A percentile compares a stretch with the other conserved stretches of the same genome.
Evolutionary conservation across 1,284 basidiomycete genomes (phyloP).

Genomic region (Apiotrichum siamense): DNA sequence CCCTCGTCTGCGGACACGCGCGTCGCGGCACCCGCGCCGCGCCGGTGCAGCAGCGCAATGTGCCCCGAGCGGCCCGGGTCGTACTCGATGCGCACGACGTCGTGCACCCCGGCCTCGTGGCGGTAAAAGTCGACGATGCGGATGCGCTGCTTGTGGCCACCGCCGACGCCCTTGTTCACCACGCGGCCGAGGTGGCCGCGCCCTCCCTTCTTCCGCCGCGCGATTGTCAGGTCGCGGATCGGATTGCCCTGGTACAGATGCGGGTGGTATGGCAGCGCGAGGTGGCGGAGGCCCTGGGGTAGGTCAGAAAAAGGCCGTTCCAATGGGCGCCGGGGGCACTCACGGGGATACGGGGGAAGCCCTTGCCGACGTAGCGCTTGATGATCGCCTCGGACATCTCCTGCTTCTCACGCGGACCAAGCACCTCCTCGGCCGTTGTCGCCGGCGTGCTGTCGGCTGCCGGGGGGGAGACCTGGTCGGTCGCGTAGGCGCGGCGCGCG

Average conservation of each 20-base stretch:
- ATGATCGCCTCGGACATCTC: constrained; percentile 24
- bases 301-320: not conserved
- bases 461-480: constrained; percentile 5
- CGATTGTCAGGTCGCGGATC: constrained; percentile 71
- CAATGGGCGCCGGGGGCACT: too few species aligned
- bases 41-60: constrained; percentile 68
- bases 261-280: constrained; percentile 69
- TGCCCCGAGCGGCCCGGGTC: constrained; percentile 91
- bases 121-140: constrained; percentile 84
- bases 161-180: constrained; percentile 82
- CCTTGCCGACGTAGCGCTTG: constrained; percentile 41
- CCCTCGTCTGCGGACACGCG: constrained; percentile 23
- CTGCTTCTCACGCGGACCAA: constrained; percentile 22
- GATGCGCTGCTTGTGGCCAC: constrained; percentile 83
- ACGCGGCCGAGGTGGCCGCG: constrained; percentile 76
- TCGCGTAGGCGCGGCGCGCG: constrained; percentile 19
- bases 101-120: constrained; percentile 67
- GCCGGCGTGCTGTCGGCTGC: constrained; percentile 1
- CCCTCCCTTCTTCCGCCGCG: constrained; percentile 79
- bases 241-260: constrained; percentile 81
- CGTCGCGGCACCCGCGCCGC: constrained; percentile 23
- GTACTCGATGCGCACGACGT: constrained; percentile 91
- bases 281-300: constrained; percentile 66
- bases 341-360: constrained; percentile 43
- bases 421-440: constrained; percentile 11